phyloP scores from a whole-genome alignment of 1,139 yeast species.

The Debaryomyces singareniensis region DNA sequence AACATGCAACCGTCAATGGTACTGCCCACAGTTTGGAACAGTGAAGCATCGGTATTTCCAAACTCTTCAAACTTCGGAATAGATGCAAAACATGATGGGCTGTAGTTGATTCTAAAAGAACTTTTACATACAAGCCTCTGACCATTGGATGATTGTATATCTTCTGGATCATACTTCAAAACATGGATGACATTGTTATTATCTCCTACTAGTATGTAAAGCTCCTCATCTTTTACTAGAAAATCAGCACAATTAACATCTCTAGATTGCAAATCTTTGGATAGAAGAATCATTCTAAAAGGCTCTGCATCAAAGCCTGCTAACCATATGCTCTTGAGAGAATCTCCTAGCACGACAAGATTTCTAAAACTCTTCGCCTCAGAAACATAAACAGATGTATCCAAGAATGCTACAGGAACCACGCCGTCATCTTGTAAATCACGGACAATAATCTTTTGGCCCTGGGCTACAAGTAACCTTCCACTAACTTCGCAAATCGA shows the following conservation, averaged over 20 bases:
- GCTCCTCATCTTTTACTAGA: conserved; percentile 61
- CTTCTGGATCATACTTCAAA: conserved; percentile 88
- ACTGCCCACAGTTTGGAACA: conserved; percentile 60
- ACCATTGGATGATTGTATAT: conserved; percentile 76
- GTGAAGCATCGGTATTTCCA: conserved; percentile 14
- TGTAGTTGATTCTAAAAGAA: conserved; percentile 62
- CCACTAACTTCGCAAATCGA: conserved; percentile 79
- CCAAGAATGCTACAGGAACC: conserved; percentile 91
- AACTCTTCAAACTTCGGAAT: conserved; percentile 39
- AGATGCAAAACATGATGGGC: conserved; percentile 52
- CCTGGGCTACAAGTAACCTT: conserved; percentile 77
- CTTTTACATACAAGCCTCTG: conserved; percentile 65
- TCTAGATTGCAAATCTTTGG: conserved; percentile 62
- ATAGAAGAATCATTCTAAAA: conserved; percentile 72
- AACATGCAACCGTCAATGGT: conserved; percentile 76
- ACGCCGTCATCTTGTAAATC: conserved; percentile 80
- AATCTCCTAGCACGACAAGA: conserved; percentile 71
- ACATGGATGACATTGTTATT: conserved; percentile 64
- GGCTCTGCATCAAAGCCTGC: conserved; percentile 96
- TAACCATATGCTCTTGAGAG: conserved; percentile 72
- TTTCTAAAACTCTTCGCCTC: conserved; percentile 83
- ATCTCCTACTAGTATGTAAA: conserved; percentile 67
- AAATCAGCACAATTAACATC: conserved; percentile 70
- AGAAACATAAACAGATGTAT: conserved; percentile 71
- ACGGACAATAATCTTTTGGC: conserved; percentile 77